phyloP scores from a whole-genome alignment of 371 early-diverging fungal species.

The Coelomomyces lativittatus region DNA sequence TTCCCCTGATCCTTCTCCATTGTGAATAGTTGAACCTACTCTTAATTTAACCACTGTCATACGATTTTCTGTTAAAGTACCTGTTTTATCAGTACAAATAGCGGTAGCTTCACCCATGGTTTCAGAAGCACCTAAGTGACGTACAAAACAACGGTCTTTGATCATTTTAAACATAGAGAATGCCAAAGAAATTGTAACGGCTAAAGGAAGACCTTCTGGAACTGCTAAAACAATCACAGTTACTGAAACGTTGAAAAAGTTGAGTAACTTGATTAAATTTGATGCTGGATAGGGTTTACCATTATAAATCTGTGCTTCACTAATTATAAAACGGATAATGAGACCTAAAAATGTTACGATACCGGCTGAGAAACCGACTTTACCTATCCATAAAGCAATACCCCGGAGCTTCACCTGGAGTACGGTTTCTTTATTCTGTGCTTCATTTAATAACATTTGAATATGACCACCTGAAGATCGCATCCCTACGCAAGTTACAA shows the following conservation, averaged over 20 bases:
- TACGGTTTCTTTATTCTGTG: conserved; percentile 2
- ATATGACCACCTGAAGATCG: conserved; percentile 3
- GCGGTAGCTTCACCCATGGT: conserved; percentile 8
- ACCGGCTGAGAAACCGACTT: conserved; percentile 4
- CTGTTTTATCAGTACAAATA: conserved; percentile 11
- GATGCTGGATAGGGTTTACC: not conserved
- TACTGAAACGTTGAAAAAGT: conserved; percentile 2
- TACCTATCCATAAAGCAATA: conserved; percentile 1
- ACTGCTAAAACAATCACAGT: conserved; percentile 8
- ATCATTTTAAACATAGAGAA: conserved; percentile 10
- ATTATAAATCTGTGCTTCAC: not conserved
- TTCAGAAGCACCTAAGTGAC: conserved; percentile 8
- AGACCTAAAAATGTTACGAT: conserved; percentile 1
- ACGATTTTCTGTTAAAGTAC: conserved; percentile 9
- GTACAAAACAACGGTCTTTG: conserved; percentile 9
- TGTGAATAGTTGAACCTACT: conserved; percentile 2
- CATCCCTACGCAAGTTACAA: conserved; percentile 13
- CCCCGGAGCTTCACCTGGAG: conserved; percentile 3
- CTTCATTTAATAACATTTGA: conserved; percentile 2
- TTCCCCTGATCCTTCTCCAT: conserved; percentile 8
- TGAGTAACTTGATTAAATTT: not conserved
- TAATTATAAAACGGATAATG: not conserved
- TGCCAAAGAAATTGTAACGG: conserved; percentile 9
- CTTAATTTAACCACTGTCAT: conserved; percentile 5
- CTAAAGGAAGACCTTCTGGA: conserved; percentile 11